These are phyloP conservation scores for Phylloporus sp. DNA, from an alignment of 768 basidiomycete species.

Conservation along the genomic window DNA sequence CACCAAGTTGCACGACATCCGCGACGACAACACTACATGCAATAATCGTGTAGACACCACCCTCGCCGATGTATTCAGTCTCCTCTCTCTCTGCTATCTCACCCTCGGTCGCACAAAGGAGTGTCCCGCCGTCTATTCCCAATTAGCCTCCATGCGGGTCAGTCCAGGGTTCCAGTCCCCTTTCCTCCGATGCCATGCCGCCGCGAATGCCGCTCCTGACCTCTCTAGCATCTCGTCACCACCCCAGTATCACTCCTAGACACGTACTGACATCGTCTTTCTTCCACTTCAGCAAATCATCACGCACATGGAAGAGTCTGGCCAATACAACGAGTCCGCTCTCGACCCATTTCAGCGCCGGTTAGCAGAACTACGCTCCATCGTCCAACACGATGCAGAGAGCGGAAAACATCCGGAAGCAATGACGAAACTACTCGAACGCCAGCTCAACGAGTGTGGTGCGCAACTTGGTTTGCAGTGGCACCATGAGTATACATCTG, in stretches of 20 bases:
- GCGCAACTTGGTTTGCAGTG: conserved; percentile 30
- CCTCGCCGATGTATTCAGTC: conserved; percentile 90
- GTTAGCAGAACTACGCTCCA: conserved; percentile 73
- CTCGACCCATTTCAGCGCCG: conserved; percentile 83
- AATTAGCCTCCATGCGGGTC: conserved; percentile 93
- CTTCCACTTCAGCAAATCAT: conserved; percentile 72
- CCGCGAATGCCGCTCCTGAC: too few relatives aligned
- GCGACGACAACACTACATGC: conserved; percentile 68
- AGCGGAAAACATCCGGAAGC: conserved; percentile 80
- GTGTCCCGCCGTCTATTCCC: conserved; percentile 91
- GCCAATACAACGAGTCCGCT: conserved; percentile 88
- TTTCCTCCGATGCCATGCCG: too few relatives aligned
- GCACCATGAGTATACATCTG: background rate
- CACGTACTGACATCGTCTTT: conserved; percentile 22
- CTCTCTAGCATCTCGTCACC: conserved; percentile 5
- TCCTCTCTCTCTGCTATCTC: conserved; percentile 95
- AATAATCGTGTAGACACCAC: conserved; percentile 94
- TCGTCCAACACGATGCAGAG: conserved; percentile 78
- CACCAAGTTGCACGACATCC: conserved; percentile 85
- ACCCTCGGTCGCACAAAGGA: conserved; percentile 96
- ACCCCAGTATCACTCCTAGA: conserved; percentile 18
- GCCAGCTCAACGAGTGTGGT: conserved; percentile 92
- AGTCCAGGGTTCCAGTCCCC: too few relatives aligned
- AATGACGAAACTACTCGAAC: conserved; percentile 82
- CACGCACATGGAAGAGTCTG: conserved; percentile 93